Evolutionary conservation across 371 early-diverging fungal genomes (phyloP).

Genomic region (Parasitella parasitica): DNA sequence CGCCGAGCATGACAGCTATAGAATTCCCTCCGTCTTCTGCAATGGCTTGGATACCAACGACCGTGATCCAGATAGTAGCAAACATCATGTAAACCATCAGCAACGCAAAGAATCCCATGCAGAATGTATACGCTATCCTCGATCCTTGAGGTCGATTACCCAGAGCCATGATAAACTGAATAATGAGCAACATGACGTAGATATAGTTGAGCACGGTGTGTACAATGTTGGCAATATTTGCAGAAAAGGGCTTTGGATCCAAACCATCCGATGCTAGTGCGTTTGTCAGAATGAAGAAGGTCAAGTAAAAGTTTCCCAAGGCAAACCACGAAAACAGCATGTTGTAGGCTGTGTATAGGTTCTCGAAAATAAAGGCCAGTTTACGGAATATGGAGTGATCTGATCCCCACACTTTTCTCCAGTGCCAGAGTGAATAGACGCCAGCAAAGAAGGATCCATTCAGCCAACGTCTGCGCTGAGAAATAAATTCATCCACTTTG

Average conservation of each 20-base stretch:
- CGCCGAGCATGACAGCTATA: slow-evolving; percentile 30
- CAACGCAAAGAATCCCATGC: slow-evolving; percentile 49
- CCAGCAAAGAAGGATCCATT: slow-evolving; percentile 75
- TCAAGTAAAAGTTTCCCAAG: slow-evolving; percentile 73
- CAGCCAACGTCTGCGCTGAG: slow-evolving; percentile 88
- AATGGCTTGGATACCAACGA: slow-evolving; percentile 39
- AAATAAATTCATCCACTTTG: slow-evolving; percentile 72
- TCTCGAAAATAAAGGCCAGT: slow-evolving; percentile 57
- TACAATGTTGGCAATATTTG: slow-evolving; percentile 7
- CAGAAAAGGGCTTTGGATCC: slow-evolving; percentile 21
- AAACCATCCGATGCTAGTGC: slow-evolving; percentile 20
- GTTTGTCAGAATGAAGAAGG: slow-evolving; percentile 68
- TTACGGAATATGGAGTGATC: slow-evolving; percentile 61
- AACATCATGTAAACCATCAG: slow-evolving; percentile 66
- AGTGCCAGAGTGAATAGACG: slow-evolving; percentile 52
- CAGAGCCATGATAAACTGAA: slow-evolving; percentile 65
- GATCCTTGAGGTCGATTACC: slow-evolving; percentile 79
- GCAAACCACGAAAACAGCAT: slow-evolving; percentile 73
- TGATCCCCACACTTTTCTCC: slow-evolving; percentile 53
- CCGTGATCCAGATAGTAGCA: slow-evolving; percentile 56
- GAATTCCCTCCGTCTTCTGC: slow-evolving; percentile 25
- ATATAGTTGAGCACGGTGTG: slow-evolving; percentile 44
- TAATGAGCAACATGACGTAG: slow-evolving; percentile 52
- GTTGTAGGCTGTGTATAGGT: slow-evolving; percentile 57
- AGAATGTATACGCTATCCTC: slow-evolving; percentile 36